A percentile compares a stretch with the other conserved stretches of the same genome.
Evolutionary conservation across 2,329 filamentous ascomycete species (phyloP).

Genomic region (Fusarium sp.): DNA sequence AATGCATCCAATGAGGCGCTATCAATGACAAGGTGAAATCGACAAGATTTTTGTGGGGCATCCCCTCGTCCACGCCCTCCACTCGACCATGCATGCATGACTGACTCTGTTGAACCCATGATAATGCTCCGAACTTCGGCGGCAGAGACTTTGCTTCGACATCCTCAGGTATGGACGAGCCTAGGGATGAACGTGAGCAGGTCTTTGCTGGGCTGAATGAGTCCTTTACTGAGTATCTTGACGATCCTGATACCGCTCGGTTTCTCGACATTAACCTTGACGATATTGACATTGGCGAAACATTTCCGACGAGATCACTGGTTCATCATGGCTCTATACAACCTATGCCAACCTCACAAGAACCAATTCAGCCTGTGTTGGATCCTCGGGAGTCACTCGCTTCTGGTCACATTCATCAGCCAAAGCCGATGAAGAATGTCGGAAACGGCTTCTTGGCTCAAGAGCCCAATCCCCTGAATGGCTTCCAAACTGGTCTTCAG

Average conservation of each 20-base stretch:
- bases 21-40: conserved; percentile 9
- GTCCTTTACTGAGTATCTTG: background rate
- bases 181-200: background rate
- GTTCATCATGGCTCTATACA: background rate
- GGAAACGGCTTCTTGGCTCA: background rate
- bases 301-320: background rate
- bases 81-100: background rate
- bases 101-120: background rate
- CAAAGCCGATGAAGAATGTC: background rate
- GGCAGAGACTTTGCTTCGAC: background rate
- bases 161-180: background rate
- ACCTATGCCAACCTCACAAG: fast-evolving
- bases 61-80: background rate
- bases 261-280: background rate
- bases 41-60: conserved; percentile 11
- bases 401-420: background rate
- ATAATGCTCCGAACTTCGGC: conserved; percentile 1
- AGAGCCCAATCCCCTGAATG: background rate
- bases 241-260: background rate
- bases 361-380: too few relatives aligned
- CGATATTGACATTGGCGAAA: background rate
- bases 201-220: background rate
- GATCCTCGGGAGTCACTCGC: background rate
- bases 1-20: background rate
- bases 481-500: background rate